Evolutionary conservation across 2,329 filamentous ascomycete species (phyloP).

Genomic region (Microdochium trichocladiopsis): DNA sequence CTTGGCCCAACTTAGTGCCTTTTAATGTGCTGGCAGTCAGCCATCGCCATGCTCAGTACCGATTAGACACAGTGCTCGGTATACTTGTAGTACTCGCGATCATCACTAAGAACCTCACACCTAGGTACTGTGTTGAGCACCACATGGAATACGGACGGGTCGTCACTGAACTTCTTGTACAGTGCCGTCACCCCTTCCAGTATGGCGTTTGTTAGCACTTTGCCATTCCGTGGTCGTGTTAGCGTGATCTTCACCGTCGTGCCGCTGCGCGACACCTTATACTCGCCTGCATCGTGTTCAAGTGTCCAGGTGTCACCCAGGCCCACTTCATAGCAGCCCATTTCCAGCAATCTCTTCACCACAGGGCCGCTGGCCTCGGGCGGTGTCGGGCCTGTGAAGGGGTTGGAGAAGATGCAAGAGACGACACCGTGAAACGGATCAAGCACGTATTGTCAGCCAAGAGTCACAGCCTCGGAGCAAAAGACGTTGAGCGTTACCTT

Average conservation of each 20-base stretch:
- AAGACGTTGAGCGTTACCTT: slow-evolving; percentile 29
- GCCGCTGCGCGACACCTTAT: not conserved
- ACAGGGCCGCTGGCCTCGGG: slow-evolving; percentile 22
- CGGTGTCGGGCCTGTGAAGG: slow-evolving; percentile 29
- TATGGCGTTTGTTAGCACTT: not conserved
- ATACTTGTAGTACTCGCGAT: too few species aligned
- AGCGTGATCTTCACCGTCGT: not conserved
- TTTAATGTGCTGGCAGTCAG: too few species aligned
- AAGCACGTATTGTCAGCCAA: not conserved
- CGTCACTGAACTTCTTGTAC: not conserved
- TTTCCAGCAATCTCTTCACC: slow-evolving; percentile 41
- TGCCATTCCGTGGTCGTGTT: not conserved
- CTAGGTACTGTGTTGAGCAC: too few species aligned
- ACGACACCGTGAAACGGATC: slow-evolving; percentile 30
- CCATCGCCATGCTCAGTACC: too few species aligned
- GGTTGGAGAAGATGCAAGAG: slow-evolving; percentile 47
- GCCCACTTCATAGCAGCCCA: slow-evolving; percentile 61
- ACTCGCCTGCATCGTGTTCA: not conserved
- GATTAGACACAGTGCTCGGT: too few species aligned
- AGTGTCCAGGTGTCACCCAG: slow-evolving; percentile 7
- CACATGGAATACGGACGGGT: not conserved
- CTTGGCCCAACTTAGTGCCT: too few species aligned
- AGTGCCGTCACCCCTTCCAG: not conserved
- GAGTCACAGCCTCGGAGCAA: slow-evolving; percentile 36
- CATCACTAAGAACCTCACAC: too few species aligned